Percentiles rank a stretch among this genome's conserved stretches.
Conservation (phyloP, 805 yeast species). For the Starmerella bombi region DNA sequence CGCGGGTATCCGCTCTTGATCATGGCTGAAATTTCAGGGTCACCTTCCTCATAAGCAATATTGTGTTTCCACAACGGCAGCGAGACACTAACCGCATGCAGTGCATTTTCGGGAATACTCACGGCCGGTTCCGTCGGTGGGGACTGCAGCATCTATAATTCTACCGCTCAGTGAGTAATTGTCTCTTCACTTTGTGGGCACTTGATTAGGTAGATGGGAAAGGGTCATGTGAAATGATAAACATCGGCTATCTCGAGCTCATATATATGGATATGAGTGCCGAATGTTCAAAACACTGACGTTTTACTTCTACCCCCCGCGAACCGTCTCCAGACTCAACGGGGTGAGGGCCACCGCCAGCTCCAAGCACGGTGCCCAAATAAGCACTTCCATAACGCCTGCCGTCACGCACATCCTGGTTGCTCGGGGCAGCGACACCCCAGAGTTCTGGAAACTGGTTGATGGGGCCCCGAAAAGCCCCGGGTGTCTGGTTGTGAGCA, state of each 20-base stretch:
- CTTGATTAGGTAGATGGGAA: background rate
- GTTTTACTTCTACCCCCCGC: slow-evolving; percentile 15
- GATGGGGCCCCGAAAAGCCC: background rate
- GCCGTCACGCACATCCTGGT: slow-evolving; percentile 24
- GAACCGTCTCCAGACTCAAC: slow-evolving; percentile 8
- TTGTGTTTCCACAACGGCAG: slow-evolving; percentile 92
- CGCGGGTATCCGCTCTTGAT: slow-evolving; percentile 88
- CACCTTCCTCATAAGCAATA: slow-evolving; percentile 85
- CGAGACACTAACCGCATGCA: slow-evolving; percentile 90
- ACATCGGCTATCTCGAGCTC: too few species aligned
- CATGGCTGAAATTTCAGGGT: slow-evolving; percentile 58
- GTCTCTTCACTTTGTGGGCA: background rate
- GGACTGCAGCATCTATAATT: slow-evolving; percentile 9
- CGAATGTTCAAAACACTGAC: too few species aligned
- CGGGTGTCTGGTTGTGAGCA: slow-evolving; percentile 11
- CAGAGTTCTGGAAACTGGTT: slow-evolving; percentile 5
- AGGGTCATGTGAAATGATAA: slow-evolving; percentile 2
- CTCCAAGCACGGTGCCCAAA: slow-evolving; percentile 21
- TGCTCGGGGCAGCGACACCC: slow-evolving; percentile 4
- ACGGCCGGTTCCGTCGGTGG: slow-evolving; percentile 49
- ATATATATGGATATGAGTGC: too few species aligned
- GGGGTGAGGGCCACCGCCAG: slow-evolving; percentile 14
- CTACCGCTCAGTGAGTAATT: background rate
- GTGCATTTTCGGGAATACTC: slow-evolving; percentile 77
- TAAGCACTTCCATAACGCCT: slow-evolving; percentile 7